Conservation (phyloP, 2,329 filamentous ascomycete genomes). For the Elsinoe fawcettii region DNA sequence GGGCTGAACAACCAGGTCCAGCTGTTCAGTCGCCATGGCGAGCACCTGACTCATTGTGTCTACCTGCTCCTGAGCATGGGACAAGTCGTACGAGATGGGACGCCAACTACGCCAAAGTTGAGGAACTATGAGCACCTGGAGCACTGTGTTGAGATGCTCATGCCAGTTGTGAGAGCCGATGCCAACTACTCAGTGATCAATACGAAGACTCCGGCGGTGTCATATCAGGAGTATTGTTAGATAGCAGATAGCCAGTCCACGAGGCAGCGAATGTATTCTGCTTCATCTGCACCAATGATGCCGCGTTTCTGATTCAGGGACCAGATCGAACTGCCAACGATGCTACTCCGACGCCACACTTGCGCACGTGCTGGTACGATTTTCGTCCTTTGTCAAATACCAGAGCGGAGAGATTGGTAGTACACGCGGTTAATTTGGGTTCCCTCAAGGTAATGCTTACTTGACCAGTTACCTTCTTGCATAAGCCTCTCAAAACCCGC, state of each 20-base stretch:
- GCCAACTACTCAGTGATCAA: slow-evolving; percentile 4
- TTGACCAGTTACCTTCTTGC: too few species aligned
- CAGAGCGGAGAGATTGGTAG: too few species aligned
- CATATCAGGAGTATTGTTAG: slow-evolving; percentile 5
- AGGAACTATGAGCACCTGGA: slow-evolving; percentile 6
- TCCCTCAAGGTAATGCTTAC: too few species aligned
- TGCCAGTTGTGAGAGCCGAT: neutral
- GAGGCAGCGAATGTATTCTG: neutral
- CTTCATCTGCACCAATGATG: neutral
- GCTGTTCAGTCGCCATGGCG: slow-evolving; percentile 4
- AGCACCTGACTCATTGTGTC: slow-evolving; percentile 1
- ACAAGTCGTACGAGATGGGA: neutral
- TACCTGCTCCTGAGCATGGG: slow-evolving; percentile 3
- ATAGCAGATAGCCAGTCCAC: neutral
- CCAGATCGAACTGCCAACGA: neutral
- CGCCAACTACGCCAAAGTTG: neutral
- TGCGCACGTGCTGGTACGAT: neutral
- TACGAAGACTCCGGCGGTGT: neutral
- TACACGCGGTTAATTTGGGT: too few species aligned
- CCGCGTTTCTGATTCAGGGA: neutral
- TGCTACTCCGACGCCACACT: neutral
- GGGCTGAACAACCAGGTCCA: slow-evolving; percentile 4
- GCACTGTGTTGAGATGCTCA: neutral
- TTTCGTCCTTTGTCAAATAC: too few species aligned
- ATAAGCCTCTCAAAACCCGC: too few species aligned